Evolutionary conservation across 1,284 basidiomycete genomes (phyloP), one percentile per base, ranked within the genome.

Genomic region (Puccinia coronata): DNA sequence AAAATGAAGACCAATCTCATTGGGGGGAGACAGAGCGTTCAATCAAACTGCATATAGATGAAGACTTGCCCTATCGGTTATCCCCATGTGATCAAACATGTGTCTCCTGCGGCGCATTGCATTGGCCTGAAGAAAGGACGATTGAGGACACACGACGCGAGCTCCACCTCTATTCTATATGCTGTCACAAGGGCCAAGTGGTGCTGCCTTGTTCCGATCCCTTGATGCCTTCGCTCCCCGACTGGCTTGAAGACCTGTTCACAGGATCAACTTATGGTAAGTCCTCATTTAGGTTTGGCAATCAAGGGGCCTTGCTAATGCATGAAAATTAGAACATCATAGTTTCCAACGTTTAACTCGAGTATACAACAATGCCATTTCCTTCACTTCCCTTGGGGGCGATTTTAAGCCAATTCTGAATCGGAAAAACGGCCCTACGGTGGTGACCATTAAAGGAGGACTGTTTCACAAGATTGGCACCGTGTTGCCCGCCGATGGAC

Each of bases 151-250:
- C 9, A 9, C 11, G 20, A 31, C 23, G 51, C 5, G 2, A 25
- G 23, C 1, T 8, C 23, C 31, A 43, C 23, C 23, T 9, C 8
- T 71, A 43, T 51, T 71, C 69, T 6, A 51, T 71, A 9, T 71
- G 69, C 34, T 71, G 69, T 51, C 69, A 71, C 4, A 49, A 71
- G 31, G 69, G 69, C 23, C 31, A 65, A 12, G 61, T 88, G 20
- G 31, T 23, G 20, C 2, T 65, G 1, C 61, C 61, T 1, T 23
- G 4, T 3, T 23, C 36, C 16, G 34, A 20, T 16, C 20, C 36
- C 20, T 39, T n/a, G 3, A 39, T 14, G 12, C n/a, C 61, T 39
- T 8, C 23, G 1, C 14, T 23, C n/a, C 2, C 61, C 57, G 2
- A 5, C 8, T 18, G 34, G 25, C 5, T 31, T 61, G 4, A 31